Percentiles rank a stretch among this genome's conserved stretches.
These are phyloP conservation scores for Wilcoxina mikolae DNA, from an alignment of 495 filamentous ascomycete genomes.

Conservation along the genomic window DNA sequence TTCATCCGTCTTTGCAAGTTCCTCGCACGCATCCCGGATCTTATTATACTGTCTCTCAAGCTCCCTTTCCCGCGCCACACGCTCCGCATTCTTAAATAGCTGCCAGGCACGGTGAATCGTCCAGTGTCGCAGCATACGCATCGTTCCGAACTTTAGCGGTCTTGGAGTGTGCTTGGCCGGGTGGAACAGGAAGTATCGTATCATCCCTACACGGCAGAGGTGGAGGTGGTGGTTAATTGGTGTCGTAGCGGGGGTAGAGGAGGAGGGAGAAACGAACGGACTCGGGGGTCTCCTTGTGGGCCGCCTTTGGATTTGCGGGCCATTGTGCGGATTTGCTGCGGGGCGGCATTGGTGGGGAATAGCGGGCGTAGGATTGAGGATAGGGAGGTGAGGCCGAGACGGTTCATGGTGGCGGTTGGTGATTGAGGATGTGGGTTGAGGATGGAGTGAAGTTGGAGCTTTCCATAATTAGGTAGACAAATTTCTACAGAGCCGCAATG, in stretches of 20 bases:
- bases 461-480: background rate
- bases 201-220: too few relatives aligned
- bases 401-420: background rate
- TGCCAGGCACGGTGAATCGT: conserved; percentile 95
- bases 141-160: conserved; percentile 31
- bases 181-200: conserved; percentile 27
- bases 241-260: too few relatives aligned
- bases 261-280: background rate
- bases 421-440: background rate
- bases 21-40: conserved; percentile 55
- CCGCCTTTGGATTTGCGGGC: background rate
- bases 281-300: background rate
- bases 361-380: background rate
- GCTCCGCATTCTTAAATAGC: conserved; percentile 42
- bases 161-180: conserved; percentile 21
- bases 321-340: background rate
- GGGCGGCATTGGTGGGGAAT: background rate
- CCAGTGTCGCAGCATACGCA: conserved; percentile 88
- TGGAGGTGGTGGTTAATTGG: too few relatives aligned
- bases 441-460: background rate
- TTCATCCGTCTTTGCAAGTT: conserved; percentile 43
- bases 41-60: conserved; percentile 55
- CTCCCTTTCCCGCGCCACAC: conserved; percentile 39
- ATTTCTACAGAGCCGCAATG: conserved; percentile 1
- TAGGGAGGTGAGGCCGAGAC: background rate